Percentiles rank a stretch among this genome's conserved stretches.
phyloP scores from a whole-genome alignment of 1,284 basidiomycete genomes.

The Cutaneotrichosporon cavernicola region DNA sequence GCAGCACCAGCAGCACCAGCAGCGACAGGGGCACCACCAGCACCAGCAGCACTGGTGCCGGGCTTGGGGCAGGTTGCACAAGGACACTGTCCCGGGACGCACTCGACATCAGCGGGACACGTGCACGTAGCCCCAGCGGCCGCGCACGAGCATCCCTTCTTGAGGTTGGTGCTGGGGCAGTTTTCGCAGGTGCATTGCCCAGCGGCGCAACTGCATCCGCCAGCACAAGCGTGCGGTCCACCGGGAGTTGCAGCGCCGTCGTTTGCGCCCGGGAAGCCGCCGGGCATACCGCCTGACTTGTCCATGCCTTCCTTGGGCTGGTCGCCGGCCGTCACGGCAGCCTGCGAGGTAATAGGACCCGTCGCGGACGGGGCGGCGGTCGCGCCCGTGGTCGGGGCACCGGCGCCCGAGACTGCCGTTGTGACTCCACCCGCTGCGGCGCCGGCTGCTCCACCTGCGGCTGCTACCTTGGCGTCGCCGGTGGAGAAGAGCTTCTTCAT shows the following conservation, averaged over 20 bases:
- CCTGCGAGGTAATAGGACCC: not conserved
- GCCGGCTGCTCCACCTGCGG: not conserved
- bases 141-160: not conserved
- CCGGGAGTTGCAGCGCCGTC: not conserved
- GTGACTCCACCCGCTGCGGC: not conserved
- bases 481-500: conserved; percentile 10
- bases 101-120: conserved; percentile 15
- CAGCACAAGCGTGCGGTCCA: not conserved
- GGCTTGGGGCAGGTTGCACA: conserved; percentile 25
- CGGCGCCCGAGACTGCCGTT: not conserved
- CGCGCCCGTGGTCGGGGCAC: not conserved
- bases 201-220: conserved; percentile 7
- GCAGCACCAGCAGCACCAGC: not conserved
- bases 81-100: conserved; percentile 17
- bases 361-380: not conserved
- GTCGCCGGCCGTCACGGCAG: not conserved
- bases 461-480: not conserved
- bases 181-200: not conserved
- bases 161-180: conserved; percentile 1
- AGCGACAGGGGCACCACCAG: not conserved
- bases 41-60: not conserved
- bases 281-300: not conserved
- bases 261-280: not conserved
- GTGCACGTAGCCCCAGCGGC: not conserved
- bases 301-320: not conserved